These are phyloP conservation scores for Aspergillus sp. DNA, from an alignment of 2,329 filamentous ascomycete species.

Conservation along the genomic window DNA sequence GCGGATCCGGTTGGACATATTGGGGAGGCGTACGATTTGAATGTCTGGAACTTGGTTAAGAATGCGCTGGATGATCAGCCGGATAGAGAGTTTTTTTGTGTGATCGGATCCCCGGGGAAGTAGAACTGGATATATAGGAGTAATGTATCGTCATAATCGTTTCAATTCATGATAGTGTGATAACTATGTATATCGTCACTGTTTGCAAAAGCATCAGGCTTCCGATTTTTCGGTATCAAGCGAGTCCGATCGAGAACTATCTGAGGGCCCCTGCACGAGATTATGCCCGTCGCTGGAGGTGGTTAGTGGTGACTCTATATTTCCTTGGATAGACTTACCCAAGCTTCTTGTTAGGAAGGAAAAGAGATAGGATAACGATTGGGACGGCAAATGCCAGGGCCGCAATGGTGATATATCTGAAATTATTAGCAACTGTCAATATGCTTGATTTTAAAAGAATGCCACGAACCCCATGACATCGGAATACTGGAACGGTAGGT, in stretches of 20 bases:
- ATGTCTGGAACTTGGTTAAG: slow-evolving; percentile 41
- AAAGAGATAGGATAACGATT: slow-evolving; percentile 25
- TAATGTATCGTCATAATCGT: slow-evolving; percentile 3
- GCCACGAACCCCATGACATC: slow-evolving; percentile 28
- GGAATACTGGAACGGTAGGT: slow-evolving; percentile 22
- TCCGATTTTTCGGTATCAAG: not conserved
- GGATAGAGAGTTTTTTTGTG: slow-evolving; percentile 27
- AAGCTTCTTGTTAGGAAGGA: slow-evolving; percentile 28
- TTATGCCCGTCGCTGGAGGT: slow-evolving; percentile 22
- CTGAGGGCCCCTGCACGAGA: slow-evolving; percentile 13
- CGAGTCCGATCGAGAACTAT: not conserved
- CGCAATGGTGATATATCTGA: slow-evolving; percentile 30
- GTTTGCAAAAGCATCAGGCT: not conserved
- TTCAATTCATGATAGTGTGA: not conserved
- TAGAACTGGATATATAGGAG: slow-evolving; percentile 3
- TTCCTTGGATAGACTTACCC: slow-evolving; percentile 16
- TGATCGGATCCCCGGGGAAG: slow-evolving; percentile 31
- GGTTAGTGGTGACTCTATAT: not conserved
- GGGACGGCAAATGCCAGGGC: slow-evolving; percentile 29
- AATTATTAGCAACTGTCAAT: slow-evolving; percentile 4
- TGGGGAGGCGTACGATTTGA: slow-evolving; percentile 39
- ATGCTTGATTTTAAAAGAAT: not conserved
- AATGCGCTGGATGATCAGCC: slow-evolving; percentile 34
- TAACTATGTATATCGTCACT: not conserved
- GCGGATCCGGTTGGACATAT: slow-evolving; percentile 38